Percentiles rank a stretch among this genome's conserved stretches.
These are phyloP conservation scores for Candida ascalaphidarum DNA, from an alignment of 805 yeast genomes.

Conservation along the genomic window DNA sequence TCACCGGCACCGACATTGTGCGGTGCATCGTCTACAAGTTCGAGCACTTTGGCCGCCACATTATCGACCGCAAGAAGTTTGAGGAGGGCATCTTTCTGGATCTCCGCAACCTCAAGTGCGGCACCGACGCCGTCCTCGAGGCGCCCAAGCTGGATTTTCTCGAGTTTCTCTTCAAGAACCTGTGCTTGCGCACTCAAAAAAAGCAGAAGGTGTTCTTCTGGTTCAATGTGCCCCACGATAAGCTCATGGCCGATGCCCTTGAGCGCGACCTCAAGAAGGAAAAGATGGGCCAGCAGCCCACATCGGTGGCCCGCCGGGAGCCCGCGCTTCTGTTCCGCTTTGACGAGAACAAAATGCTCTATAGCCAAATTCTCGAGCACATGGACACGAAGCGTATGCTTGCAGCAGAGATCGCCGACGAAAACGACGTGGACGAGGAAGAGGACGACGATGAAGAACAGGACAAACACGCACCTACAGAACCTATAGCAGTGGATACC, in stretches of 20 bases:
- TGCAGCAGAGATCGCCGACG: no score
- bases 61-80: conserved; percentile 83
- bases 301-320: conserved; percentile 65
- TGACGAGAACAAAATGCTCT: conserved; percentile 43
- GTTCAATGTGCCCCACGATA: conserved; percentile 93
- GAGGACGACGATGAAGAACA: conserved; percentile 1
- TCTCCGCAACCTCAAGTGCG: conserved; percentile 76
- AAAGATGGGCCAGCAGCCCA: conserved; percentile 46
- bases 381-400: conserved; percentile 18
- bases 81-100: conserved; percentile 96
- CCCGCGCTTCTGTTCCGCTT: conserved; percentile 75
- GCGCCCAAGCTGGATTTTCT: conserved; percentile 79
- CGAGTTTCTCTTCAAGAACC: conserved; percentile 75
- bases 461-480: conserved; percentile 1
- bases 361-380: conserved; percentile 47
- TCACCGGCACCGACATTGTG: conserved; percentile 95
- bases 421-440: neutral
- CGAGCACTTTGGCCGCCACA: conserved; percentile 80
- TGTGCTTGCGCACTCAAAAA: conserved; percentile 88
- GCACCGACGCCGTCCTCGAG: conserved; percentile 80
- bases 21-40: conserved; percentile 84
- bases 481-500: no score
- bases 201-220: conserved; percentile 95
- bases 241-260: conserved; percentile 84
- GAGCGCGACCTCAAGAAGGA: conserved; percentile 89